These are phyloP conservation scores for Podaxis sp. DNA, from an alignment of 768 basidiomycete genomes.

Conservation along the genomic window DNA sequence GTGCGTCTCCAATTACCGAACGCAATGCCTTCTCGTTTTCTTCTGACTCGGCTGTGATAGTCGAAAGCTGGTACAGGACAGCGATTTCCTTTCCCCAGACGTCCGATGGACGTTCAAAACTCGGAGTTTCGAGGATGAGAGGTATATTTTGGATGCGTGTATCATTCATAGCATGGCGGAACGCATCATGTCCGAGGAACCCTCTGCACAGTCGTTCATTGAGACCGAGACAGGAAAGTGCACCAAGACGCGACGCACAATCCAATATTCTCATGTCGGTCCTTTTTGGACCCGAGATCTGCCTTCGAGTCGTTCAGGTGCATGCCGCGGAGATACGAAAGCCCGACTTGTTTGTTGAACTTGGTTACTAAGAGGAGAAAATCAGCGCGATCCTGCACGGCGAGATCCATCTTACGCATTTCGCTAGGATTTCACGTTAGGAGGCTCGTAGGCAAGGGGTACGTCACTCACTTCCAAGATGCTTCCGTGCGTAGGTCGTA, in stretches of 20 bases:
- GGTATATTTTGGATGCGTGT: constrained; percentile 68
- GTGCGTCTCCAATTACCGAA: constrained; percentile 2
- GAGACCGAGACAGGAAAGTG: neutral
- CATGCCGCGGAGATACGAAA: constrained; percentile 76
- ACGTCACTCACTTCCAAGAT: constrained; percentile 63
- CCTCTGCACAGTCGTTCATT: constrained; percentile 46
- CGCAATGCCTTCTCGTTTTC: neutral
- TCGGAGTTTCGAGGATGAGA: constrained; percentile 81
- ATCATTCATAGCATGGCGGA: constrained; percentile 69
- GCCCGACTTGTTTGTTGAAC: constrained; percentile 70
- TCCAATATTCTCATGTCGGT: constrained; percentile 85
- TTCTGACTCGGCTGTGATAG: neutral
- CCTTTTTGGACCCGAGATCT: constrained; percentile 60
- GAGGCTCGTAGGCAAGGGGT: neutral
- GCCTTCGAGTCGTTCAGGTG: constrained; percentile 86
- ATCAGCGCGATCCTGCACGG: neutral
- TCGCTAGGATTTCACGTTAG: neutral
- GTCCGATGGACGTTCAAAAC: constrained; percentile 55
- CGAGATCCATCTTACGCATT: neutral
- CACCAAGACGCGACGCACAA: constrained; percentile 46
- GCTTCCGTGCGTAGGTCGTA: constrained; percentile 77
- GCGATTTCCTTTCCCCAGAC: constrained; percentile 77
- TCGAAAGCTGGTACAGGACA: constrained; percentile 49
- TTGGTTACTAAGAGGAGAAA: constrained; percentile 42
- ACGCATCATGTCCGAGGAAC: constrained; percentile 60